These are phyloP conservation scores for Nicotiana otophora DNA, from an alignment of 257 asterid species.

Conservation along the genomic window DNA sequence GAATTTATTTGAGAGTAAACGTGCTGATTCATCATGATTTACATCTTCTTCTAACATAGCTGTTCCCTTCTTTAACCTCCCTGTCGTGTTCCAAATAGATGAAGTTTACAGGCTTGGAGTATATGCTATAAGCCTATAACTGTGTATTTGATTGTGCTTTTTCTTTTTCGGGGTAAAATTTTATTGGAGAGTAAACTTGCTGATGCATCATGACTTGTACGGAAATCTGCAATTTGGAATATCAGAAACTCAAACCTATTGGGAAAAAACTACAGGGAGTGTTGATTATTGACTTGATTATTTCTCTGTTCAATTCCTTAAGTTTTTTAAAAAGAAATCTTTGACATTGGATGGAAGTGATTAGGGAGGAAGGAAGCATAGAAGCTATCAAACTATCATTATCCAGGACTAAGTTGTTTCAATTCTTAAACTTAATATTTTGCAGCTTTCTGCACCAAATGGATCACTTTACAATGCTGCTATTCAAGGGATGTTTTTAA, in stretches of 20 bases:
- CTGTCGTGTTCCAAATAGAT: no score
- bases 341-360: not conserved
- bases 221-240: not conserved
- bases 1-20: not conserved
- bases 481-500: slow-evolving; percentile 80
- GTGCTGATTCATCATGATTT: not conserved
- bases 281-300: not conserved
- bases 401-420: not conserved
- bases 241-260: not conserved
- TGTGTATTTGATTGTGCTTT: not conserved
- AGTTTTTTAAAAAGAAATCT: no score
- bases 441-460: slow-evolving; percentile 56
- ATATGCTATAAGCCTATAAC: not conserved
- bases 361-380: not conserved
- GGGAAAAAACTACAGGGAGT: not conserved
- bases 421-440: not conserved
- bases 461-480: slow-evolving; percentile 84
- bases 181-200: not conserved
- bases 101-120: no score
- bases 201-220: not conserved
- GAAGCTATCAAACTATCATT: not conserved
- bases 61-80: no score
- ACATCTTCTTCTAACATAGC: no score
- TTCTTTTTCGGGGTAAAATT: not conserved
- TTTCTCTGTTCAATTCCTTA: not conserved